phyloP scores from a whole-genome alignment of 2,329 filamentous ascomycete species.

The Immersiporthe knoxdaviesiana region DNA sequence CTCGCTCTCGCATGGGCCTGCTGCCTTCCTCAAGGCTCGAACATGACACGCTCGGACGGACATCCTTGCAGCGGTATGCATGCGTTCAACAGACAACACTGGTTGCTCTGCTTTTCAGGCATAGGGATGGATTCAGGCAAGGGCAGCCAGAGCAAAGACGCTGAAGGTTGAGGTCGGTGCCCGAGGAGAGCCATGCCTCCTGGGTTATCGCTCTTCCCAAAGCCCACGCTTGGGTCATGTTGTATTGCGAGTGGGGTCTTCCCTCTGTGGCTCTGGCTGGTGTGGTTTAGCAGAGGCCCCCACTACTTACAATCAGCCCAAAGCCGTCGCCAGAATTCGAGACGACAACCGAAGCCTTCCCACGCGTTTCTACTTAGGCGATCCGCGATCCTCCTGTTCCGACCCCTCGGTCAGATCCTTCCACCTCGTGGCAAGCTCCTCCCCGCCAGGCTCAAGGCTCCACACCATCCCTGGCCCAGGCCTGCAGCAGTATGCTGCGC shows the following conservation, averaged over 20 bases:
- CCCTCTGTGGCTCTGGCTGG: conserved; percentile 5
- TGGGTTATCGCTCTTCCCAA: conserved; percentile 14
- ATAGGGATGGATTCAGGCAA: not conserved
- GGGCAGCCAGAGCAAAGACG: not conserved
- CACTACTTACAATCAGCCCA: conserved; percentile 12
- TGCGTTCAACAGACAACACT: not conserved
- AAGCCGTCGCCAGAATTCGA: conserved; percentile 16
- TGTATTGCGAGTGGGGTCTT: conserved; percentile 16
- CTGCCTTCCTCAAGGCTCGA: not conserved
- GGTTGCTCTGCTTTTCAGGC: not conserved
- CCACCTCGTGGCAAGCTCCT: conserved; percentile 28
- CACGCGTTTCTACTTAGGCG: conserved; percentile 14
- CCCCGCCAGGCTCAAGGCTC: conserved; percentile 14
- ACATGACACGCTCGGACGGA: not conserved
- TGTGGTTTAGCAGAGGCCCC: conserved; percentile 1
- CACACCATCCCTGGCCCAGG: conserved; percentile 24
- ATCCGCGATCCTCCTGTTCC: conserved; percentile 21
- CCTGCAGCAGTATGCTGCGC: conserved; percentile 24
- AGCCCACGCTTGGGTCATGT: conserved; percentile 18
- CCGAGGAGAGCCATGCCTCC: conserved; percentile 19
- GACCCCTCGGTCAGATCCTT: conserved; percentile 23
- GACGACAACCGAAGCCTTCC: conserved; percentile 25
- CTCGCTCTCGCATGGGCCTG: conserved; percentile 7
- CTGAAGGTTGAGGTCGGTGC: conserved; percentile 17
- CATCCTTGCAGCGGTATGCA: conserved; percentile 6